These are phyloP conservation scores for Chlamydomonas reinhardtii DNA, from an alignment of 163 green algal genomes.

Conservation along the genomic window DNA sequence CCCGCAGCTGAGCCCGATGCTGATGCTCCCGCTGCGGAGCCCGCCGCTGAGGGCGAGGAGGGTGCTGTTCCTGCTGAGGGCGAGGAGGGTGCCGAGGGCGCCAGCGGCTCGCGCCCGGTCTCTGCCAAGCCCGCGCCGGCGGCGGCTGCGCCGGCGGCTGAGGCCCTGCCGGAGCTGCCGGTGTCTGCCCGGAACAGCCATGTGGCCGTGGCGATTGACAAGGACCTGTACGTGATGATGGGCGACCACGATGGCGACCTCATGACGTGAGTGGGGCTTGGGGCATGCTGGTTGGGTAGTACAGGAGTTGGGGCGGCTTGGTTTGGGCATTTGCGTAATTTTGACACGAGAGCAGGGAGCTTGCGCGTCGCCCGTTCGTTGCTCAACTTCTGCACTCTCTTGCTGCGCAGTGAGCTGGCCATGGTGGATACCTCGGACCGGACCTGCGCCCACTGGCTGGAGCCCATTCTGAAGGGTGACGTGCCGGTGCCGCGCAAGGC, in stretches of 20 bases:
- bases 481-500: constrained; percentile 71
- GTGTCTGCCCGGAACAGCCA: constrained; percentile 62
- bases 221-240: constrained; percentile 73
- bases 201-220: constrained; percentile 64
- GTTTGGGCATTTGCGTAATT: too few species aligned
- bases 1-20: neutral
- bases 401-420: constrained; percentile 47
- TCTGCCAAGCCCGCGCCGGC: neutral
- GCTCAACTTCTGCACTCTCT: neutral
- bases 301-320: neutral
- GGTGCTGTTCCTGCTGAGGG: neutral
- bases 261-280: constrained; percentile 54
- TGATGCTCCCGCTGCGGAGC: neutral
- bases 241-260: constrained; percentile 74
- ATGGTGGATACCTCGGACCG: constrained; percentile 54
- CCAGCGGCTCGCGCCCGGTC: neutral
- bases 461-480: constrained; percentile 69
- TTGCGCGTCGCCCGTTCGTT: neutral
- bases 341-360: too few species aligned
- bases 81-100: neutral
- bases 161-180: constrained; percentile 22
- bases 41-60: neutral
- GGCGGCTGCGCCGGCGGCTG: neutral
- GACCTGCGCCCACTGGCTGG: constrained; percentile 56
- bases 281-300: neutral